These are phyloP conservation scores for Pyracantha coccinea DNA, from an alignment of 331 rosid species.

Conservation along the genomic window DNA sequence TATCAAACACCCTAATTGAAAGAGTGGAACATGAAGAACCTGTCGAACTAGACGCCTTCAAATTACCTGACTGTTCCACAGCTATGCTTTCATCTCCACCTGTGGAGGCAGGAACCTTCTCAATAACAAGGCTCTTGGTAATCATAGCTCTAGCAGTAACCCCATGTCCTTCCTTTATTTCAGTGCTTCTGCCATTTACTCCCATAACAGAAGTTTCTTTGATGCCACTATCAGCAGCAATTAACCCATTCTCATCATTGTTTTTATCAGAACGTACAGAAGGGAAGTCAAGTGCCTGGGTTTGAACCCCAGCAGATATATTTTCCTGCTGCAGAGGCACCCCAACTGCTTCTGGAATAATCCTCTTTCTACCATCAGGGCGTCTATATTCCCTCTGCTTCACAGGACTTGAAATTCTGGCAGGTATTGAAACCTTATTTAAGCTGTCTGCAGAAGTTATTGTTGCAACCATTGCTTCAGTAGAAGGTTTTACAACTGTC, in stretches of 20 bases:
- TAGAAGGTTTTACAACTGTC: slow-evolving; percentile 37
- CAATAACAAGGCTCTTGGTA: slow-evolving; percentile 78
- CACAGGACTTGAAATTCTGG: slow-evolving; percentile 71
- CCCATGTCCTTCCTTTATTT: slow-evolving; percentile 66
- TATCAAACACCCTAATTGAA: slow-evolving; percentile 74
- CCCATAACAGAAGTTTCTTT: slow-evolving; percentile 54
- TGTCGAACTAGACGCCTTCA: slow-evolving; percentile 41
- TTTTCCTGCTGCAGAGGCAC: slow-evolving; percentile 68
- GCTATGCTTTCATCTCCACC: slow-evolving; percentile 52
- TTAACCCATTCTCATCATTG: slow-evolving; percentile 42
- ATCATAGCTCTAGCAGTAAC: slow-evolving; percentile 79
- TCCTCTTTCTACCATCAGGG: slow-evolving; percentile 95
- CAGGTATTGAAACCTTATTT: slow-evolving; percentile 50
- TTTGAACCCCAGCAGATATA: slow-evolving; percentile 45
- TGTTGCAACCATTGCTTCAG: slow-evolving; percentile 28
- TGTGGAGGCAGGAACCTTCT: slow-evolving; percentile 57
- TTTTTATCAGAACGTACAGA: slow-evolving; percentile 38
- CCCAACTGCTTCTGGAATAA: slow-evolving; percentile 98
- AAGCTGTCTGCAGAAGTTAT: slow-evolving; percentile 46
- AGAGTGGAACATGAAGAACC: slow-evolving; percentile 51
- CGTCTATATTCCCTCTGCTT: slow-evolving; percentile 98
- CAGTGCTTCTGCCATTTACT: slow-evolving; percentile 37
- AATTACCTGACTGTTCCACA: slow-evolving; percentile 58
- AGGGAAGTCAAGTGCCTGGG: slow-evolving; percentile 61
- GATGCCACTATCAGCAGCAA: slow-evolving; percentile 33